A percentile compares a stretch with the other conserved stretches of the same genome.
phyloP scores from a whole-genome alignment of 345 rosid species.

The Gossypium raimondii region DNA sequence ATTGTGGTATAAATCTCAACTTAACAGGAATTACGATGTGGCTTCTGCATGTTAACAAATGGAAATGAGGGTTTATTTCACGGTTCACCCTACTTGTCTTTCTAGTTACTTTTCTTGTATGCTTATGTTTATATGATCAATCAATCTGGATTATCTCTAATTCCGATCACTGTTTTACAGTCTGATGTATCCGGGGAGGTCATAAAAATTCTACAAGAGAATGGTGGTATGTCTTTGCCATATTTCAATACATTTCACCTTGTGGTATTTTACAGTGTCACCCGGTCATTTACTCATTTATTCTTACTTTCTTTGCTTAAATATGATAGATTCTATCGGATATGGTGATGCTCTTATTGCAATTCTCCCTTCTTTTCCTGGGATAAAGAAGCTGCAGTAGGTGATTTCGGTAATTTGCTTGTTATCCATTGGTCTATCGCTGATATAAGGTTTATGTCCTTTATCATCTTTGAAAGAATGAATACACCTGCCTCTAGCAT shows the following conservation, averaged over 20 bases:
- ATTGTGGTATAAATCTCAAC: slow-evolving; percentile 44
- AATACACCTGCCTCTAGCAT: not conserved
- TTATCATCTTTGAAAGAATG: not conserved
- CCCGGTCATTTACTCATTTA: not conserved
- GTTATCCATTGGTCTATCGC: not conserved
- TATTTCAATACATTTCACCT: not conserved
- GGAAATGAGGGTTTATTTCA: slow-evolving; percentile 2
- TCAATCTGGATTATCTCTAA: not conserved
- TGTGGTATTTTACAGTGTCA: not conserved
- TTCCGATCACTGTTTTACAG: slow-evolving; percentile 31
- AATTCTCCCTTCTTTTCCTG: slow-evolving; percentile 82
- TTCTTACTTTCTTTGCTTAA: not conserved
- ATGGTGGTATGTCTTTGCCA: slow-evolving; percentile 48
- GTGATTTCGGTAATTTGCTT: not conserved
- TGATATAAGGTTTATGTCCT: not conserved
- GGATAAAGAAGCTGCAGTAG: slow-evolving; percentile 84
- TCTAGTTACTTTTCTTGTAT: not conserved
- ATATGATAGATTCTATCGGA: slow-evolving; percentile 72
- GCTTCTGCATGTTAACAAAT: not conserved
- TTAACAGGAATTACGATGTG: not conserved
- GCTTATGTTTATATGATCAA: not conserved
- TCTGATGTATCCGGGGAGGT: slow-evolving; percentile 78
- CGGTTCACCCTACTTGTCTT: not conserved
- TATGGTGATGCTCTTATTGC: slow-evolving; percentile 78
- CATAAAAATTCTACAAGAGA: slow-evolving; percentile 62